Evolutionary conservation across 2,329 filamentous ascomycete genomes (phyloP).

Genomic region (Sphaerulina vaccinii): DNA sequence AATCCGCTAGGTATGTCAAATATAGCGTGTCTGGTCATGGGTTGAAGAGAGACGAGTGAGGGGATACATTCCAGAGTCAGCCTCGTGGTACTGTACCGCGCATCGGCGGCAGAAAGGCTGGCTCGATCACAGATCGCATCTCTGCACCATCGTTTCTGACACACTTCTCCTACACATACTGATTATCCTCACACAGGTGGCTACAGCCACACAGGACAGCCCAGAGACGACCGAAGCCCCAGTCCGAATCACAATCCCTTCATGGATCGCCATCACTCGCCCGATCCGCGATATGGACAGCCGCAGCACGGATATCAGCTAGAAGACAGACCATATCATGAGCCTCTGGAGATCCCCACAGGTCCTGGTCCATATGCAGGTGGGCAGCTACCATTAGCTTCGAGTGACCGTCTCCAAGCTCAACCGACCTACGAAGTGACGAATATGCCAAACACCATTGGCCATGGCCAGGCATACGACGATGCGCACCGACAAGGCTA

Average conservation of each 20-base stretch:
- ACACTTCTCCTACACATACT: constrained; percentile 10
- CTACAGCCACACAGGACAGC: constrained; percentile 25
- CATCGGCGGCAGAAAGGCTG: background rate
- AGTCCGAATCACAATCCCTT: constrained; percentile 25
- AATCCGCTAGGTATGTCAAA: constrained; percentile 27
- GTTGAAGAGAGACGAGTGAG: constrained; percentile 11
- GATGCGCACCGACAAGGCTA: constrained; percentile 46
- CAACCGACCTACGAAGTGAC: constrained; percentile 81
- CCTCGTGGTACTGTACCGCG: background rate
- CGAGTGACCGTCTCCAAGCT: constrained; percentile 73
- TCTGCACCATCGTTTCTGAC: constrained; percentile 4
- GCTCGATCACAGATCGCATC: no score
- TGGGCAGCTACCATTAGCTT: constrained; percentile 31
- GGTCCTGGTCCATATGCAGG: constrained; percentile 51
- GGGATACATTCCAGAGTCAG: constrained; percentile 21
- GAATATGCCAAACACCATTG: constrained; percentile 63
- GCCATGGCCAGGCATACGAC: constrained; percentile 62
- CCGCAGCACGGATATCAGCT: constrained; percentile 75
- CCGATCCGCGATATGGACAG: constrained; percentile 67
- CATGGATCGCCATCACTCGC: constrained; percentile 36
- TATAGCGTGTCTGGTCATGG: constrained; percentile 13
- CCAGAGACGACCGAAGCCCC: constrained; percentile 18
- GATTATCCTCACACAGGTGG: constrained; percentile 17
- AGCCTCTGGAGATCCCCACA: constrained; percentile 68
- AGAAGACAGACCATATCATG: constrained; percentile 70